Evolutionary conservation across 2,329 filamentous ascomycete genomes (phyloP).

Genomic region (Pseudogymnoascus verrucosus): DNA sequence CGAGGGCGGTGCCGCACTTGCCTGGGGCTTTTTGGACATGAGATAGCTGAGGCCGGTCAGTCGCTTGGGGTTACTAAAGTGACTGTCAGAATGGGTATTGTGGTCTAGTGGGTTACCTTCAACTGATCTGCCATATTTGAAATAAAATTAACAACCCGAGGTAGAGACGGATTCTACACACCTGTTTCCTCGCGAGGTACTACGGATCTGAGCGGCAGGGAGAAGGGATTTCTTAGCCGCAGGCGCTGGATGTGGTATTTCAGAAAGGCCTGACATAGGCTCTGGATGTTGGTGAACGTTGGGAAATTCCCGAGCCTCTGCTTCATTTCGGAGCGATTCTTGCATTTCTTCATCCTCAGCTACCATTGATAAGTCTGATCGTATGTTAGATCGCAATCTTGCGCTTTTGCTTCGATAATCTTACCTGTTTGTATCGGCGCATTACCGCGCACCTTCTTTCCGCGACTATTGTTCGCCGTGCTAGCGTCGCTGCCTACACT

Average conservation of each 20-base stretch:
- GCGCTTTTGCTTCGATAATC: background rate
- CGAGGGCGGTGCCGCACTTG: background rate
- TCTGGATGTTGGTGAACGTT: conserved; percentile 14
- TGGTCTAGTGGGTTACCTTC: background rate
- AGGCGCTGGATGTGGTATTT: conserved; percentile 10
- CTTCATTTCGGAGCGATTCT: conserved; percentile 9
- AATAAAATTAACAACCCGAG: background rate
- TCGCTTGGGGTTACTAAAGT: background rate
- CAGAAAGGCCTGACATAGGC: conserved; percentile 19
- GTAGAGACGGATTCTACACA: conserved; percentile 9
- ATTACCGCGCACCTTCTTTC: conserved; percentile 16
- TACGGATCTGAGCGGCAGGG: conserved; percentile 15
- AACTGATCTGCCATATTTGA: background rate
- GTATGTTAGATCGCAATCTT: conserved; percentile 9
- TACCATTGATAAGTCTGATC: conserved; percentile 23
- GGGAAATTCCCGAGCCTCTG: conserved; percentile 6
- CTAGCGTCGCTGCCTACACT: conserved; percentile 19
- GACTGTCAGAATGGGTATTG: background rate
- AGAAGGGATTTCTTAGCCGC: conserved; percentile 10
- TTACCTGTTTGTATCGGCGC: conserved; percentile 15
- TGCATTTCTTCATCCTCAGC: conserved; percentile 17
- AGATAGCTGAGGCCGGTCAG: background rate
- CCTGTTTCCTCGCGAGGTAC: conserved; percentile 13
- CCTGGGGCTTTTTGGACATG: background rate
- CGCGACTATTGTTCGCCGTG: conserved; percentile 13